These are phyloP conservation scores for Komagataella mondaviorum DNA, from an alignment of 805 yeast genomes.

Conservation along the genomic window DNA sequence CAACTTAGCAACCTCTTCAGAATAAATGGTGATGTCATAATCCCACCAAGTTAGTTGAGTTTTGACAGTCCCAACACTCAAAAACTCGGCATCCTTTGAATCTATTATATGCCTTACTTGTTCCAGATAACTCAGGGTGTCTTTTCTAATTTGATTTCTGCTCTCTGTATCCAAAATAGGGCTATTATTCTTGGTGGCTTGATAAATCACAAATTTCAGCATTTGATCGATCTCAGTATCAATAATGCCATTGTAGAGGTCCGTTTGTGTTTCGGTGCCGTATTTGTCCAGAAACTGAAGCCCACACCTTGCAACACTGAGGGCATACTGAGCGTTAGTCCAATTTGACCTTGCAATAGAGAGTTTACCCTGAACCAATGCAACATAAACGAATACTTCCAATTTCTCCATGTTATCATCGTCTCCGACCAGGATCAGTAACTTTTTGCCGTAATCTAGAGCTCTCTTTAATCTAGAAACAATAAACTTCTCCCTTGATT, in stretches of 20 bases:
- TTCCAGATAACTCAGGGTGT: conserved; percentile 16
- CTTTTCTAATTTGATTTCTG: conserved; percentile 25
- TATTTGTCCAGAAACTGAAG: conserved; percentile 35
- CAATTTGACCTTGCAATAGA: conserved; percentile 43
- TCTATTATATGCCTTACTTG: conserved; percentile 23
- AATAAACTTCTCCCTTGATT: conserved; percentile 34
- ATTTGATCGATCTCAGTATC: conserved; percentile 27
- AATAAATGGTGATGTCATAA: conserved; percentile 46
- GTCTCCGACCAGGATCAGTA: conserved; percentile 30
- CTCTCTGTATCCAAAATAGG: conserved; percentile 38
- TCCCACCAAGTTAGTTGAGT: conserved; percentile 32
- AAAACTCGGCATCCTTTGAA: conserved; percentile 20
- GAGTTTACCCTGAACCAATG: conserved; percentile 21
- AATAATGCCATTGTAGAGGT: conserved; percentile 39
- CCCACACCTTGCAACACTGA: conserved; percentile 48
- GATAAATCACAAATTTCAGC: conserved; percentile 29
- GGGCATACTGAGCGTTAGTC: conserved; percentile 33
- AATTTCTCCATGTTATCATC: conserved; percentile 15
- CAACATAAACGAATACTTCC: conserved; percentile 22
- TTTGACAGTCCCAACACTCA: conserved; percentile 13
- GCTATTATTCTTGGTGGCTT: conserved; percentile 19
- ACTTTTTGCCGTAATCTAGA: conserved; percentile 24
- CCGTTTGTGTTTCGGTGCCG: conserved; percentile 15
- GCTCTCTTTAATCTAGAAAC: conserved; percentile 60
- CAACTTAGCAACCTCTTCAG: conserved; percentile 58